Conservation (phyloP, 129 eudicot species). For the Helichrysum umbraculigerum region DNA sequence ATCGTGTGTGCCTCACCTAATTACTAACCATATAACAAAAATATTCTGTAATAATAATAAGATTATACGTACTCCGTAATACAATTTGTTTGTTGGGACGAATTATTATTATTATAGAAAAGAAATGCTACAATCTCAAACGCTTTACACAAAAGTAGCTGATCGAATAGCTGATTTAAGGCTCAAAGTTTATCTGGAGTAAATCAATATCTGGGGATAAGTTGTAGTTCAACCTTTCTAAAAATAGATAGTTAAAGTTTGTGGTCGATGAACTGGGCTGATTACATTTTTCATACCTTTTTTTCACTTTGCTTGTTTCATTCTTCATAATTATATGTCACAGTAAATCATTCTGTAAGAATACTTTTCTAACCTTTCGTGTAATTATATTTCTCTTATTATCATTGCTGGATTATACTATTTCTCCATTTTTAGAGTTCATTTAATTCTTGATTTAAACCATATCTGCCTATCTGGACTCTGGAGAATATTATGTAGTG, state of each 20-base stretch:
- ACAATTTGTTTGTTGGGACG: neutral
- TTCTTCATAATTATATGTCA: no score
- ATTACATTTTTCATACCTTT: neutral
- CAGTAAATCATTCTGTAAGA: no score
- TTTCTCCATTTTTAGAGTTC: neutral
- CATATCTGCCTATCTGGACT: neutral
- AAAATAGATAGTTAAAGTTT: no score
- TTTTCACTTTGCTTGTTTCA: no score
- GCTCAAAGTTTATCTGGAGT: neutral
- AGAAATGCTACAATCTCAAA: neutral
- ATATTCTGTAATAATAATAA: neutral
- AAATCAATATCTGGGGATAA: neutral
- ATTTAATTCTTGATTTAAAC: neutral
- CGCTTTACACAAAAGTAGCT: neutral
- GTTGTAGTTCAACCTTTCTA: neutral
- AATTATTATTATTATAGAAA: neutral
- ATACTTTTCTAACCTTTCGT: no score
- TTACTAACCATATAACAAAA: neutral
- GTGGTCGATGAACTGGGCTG: neutral
- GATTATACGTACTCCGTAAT: neutral
- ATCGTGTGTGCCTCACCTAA: conserved; percentile 5
- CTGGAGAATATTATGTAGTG: neutral
- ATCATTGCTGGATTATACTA: no score
- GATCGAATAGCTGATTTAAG: neutral
- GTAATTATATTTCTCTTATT: no score